Evolutionary conservation across 2,329 filamentous ascomycete species (phyloP).

Genomic region (Thermothelomyces thermophilus): DNA sequence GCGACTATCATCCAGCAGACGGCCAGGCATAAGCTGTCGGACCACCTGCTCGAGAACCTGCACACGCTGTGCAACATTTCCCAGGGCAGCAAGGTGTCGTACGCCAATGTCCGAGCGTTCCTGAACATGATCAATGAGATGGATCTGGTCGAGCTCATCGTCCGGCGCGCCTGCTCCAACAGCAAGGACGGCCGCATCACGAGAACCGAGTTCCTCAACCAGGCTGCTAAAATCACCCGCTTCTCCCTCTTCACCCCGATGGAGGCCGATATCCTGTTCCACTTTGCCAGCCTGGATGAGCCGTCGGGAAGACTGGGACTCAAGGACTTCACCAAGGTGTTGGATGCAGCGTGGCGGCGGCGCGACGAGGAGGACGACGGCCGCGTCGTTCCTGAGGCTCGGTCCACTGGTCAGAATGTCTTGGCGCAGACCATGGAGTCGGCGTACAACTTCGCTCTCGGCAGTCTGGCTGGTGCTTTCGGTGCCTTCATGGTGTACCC

Average conservation of each 20-base stretch:
- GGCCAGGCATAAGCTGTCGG: conserved; percentile 90
- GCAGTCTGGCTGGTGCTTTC: conserved; percentile 87
- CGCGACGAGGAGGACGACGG: conserved; percentile 47
- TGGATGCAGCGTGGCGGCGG: conserved; percentile 86
- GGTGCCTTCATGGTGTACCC: conserved; percentile 99
- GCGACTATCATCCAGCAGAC: conserved; percentile 94
- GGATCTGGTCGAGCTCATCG: conserved; percentile 91
- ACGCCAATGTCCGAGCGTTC: conserved; percentile 94
- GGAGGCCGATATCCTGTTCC: conserved; percentile 98
- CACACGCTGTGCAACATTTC: conserved; percentile 93
- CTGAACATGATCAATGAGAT: conserved; percentile 98
- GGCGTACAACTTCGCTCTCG: conserved; percentile 82
- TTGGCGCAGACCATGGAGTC: conserved; percentile 66
- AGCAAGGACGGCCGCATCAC: conserved; percentile 90
- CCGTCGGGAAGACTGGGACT: conserved; percentile 78
- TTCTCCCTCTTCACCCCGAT: conserved; percentile 97
- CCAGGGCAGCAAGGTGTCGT: conserved; percentile 85
- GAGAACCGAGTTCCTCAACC: conserved; percentile 86
- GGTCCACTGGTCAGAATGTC: conserved; percentile 49
- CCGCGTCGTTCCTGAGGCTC: conserved; percentile 37
- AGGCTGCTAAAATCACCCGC: conserved; percentile 81
- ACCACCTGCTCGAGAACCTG: conserved; percentile 87
- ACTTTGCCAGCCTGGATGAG: conserved; percentile 90
- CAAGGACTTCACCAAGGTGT: conserved; percentile 84
- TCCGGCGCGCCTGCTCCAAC: conserved; percentile 78